Base-by-base conservation (phyloP, 192 early-diverging fungal genomes). In the Coemansia sp. region DNA sequence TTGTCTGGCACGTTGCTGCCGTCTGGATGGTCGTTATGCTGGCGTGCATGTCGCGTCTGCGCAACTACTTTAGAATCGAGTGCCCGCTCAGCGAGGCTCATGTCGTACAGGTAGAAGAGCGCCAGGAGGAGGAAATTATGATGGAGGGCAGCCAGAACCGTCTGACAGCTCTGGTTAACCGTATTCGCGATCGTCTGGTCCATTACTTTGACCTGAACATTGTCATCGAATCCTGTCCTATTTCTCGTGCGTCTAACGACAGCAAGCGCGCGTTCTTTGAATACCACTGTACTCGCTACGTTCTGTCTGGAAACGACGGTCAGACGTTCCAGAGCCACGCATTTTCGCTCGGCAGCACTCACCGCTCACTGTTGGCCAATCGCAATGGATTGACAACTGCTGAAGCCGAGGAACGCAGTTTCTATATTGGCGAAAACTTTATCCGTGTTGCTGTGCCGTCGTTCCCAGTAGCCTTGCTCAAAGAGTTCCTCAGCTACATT, bases 271-370 rank as follows among this genome's bases (percentile, higher is more conserved):
- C 65, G 10, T 92, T 80, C 60, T 84, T 93, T 57, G 89, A 91
- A 71, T 86, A 85, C 61, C 85, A 88, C 62, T 90, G 87, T 71
- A 85, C 89, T 25, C 84, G 89, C 25, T 93, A 93, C 55, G 84
- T 91, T 21, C 84, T 82, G 56, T 80, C 84, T 49, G 56, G 71
- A 9, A 57, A 59, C 15, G 48, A 66, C 10, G 66, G 57, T 33
- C 19, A 25, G 8, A 44, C 17, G 43, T 91, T 89, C 66, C 81
- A 78, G 40, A 83, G 85, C 33, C 80, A 80, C 67, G 54, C 68
- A 33, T 85, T 83, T 50, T 54, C 67, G 9, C 71, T 91, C 37
- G 89, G 87, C 24, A 61, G 66, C n/a, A 86, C 83, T 33, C 74
- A 89, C 46, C 57, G 49, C 17, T 47, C 67, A 39, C 66, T 87